These are phyloP conservation scores for Termitomyces sp. DNA, from an alignment of 768 basidiomycete genomes.

Conservation along the genomic window DNA sequence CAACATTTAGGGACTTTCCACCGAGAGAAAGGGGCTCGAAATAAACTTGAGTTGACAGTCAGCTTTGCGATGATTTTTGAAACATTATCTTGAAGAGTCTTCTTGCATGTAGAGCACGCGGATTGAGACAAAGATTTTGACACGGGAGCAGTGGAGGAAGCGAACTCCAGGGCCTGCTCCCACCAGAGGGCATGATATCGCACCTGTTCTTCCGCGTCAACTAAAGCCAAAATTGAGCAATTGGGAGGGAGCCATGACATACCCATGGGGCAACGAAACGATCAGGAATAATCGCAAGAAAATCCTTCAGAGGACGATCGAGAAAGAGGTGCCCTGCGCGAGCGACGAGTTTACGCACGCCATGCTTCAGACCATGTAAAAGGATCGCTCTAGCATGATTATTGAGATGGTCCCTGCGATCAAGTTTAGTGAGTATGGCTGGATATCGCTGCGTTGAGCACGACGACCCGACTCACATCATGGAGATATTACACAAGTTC, in stretches of 20 bases:
- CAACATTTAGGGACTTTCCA: background rate
- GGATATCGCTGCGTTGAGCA: background rate
- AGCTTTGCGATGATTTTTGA: background rate
- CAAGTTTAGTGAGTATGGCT: background rate
- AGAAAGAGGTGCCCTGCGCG: constrained; percentile 1
- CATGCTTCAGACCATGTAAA: constrained; percentile 4
- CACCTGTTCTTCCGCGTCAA: background rate
- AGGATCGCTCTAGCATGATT: constrained; percentile 1
- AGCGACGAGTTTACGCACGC: background rate
- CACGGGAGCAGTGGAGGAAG: background rate
- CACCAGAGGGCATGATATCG: constrained; percentile 3
- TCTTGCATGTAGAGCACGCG: background rate
- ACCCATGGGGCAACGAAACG: background rate
- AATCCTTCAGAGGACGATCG: background rate
- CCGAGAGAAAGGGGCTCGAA: background rate
- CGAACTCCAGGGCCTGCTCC: background rate
- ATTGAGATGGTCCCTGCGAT: background rate
- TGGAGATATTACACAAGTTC: constrained; percentile 12
- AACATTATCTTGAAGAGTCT: background rate
- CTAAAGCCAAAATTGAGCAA: background rate
- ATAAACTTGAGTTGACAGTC: background rate
- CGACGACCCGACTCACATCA: constrained; percentile 15
- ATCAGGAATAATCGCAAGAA: background rate
- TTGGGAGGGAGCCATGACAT: background rate
- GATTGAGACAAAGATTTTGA: background rate